These are phyloP conservation scores for Quercus suber DNA, from an alignment of 306 rosid genomes.

Conservation along the genomic window DNA sequence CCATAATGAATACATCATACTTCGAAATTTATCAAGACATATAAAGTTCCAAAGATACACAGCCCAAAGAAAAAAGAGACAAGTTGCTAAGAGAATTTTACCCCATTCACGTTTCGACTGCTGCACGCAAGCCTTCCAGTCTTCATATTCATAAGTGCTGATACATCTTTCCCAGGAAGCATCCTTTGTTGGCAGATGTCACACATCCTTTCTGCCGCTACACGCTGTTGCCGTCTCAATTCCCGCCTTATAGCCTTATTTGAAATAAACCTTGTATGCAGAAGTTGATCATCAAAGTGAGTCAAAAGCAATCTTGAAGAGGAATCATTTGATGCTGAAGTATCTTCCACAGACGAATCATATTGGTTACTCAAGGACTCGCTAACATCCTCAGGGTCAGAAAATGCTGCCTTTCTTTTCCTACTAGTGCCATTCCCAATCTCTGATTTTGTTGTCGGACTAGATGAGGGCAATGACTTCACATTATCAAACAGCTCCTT, in stretches of 20 bases:
- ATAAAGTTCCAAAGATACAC: constrained; percentile 4
- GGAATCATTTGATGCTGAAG: constrained; percentile 45
- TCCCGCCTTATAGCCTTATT: constrained; percentile 69
- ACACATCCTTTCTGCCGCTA: constrained; percentile 79
- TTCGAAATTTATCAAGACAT: constrained; percentile 3
- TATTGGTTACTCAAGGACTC: constrained; percentile 48
- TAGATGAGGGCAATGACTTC: constrained; percentile 46
- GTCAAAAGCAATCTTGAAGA: constrained; percentile 39
- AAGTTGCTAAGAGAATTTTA: constrained; percentile 32
- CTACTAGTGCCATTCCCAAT: constrained; percentile 22
- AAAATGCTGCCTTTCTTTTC: constrained; percentile 60
- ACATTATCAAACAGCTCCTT: constrained; percentile 52
- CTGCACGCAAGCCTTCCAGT: constrained; percentile 79
- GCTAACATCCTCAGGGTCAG: constrained; percentile 54
- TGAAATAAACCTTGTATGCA: constrained; percentile 48
- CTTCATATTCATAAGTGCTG: constrained; percentile 70
- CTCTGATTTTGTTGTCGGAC: constrained; percentile 36
- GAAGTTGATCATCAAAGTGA: constrained; percentile 48
- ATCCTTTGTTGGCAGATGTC: constrained; percentile 87
- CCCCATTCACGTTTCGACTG: constrained; percentile 83
- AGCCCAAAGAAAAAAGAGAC: background rate
- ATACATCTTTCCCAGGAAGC: constrained; percentile 94
- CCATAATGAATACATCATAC: background rate
- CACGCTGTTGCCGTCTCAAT: constrained; percentile 69
- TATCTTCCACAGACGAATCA: constrained; percentile 63